These are phyloP conservation scores for Eragrostis curvula DNA, from an alignment of 176 grass and related monocot genomes.

Conservation along the genomic window DNA sequence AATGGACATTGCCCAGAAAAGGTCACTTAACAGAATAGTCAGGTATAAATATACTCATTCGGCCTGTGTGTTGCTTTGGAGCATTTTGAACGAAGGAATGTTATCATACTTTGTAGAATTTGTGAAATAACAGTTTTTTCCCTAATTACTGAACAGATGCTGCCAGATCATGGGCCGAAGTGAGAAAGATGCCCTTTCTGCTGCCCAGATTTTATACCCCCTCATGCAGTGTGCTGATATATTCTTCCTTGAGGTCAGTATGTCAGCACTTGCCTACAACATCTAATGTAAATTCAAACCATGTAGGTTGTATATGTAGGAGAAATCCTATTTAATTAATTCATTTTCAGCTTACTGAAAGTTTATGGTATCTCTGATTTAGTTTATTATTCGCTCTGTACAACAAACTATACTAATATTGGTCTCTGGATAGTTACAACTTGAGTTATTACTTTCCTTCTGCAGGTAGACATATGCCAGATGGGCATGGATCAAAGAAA, in stretches of 20 bases:
- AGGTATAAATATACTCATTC: constrained; percentile 47
- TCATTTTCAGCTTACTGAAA: not conserved
- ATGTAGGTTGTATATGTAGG: not conserved
- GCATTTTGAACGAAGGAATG: no score
- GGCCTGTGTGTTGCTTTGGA: not conserved
- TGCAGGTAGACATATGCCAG: constrained; percentile 86
- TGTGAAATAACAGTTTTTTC: not conserved
- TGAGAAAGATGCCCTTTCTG: constrained; percentile 72
- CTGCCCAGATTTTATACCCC: constrained; percentile 89
- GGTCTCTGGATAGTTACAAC: not conserved
- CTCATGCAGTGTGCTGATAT: constrained; percentile 98
- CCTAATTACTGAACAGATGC: constrained; percentile 45
- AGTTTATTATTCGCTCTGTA: not conserved
- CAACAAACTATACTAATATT: not conserved
- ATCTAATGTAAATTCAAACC: constrained; percentile 5
- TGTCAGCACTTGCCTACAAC: not conserved
- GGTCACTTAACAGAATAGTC: constrained; percentile 57
- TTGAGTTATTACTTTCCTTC: not conserved
- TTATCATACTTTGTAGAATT: not conserved
- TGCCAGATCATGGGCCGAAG: constrained; percentile 79
- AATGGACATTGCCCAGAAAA: constrained; percentile 83
- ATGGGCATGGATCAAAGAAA: constrained; percentile 87
- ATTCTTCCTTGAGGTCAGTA: constrained; percentile 81
- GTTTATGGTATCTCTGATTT: not conserved
- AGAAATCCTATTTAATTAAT: not conserved